phyloP scores from a whole-genome alignment of 805 yeast genomes.

The Suhomyces prunicola region DNA sequence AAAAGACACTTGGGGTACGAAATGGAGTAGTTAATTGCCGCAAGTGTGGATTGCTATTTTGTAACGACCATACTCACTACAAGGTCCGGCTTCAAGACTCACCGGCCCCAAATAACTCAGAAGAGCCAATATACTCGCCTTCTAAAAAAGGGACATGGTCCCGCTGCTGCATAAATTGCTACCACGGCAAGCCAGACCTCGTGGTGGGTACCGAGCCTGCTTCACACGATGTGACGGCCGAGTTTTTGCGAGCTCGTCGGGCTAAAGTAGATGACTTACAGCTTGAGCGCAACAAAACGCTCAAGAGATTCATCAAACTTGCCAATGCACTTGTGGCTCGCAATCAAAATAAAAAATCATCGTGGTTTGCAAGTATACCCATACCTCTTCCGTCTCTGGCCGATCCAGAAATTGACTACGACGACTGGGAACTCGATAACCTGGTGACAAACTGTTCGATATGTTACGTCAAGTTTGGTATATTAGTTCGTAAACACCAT shows the following conservation, averaged over 20 bases:
- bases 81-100: constrained; percentile 24
- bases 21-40: constrained; percentile 68
- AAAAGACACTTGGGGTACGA: constrained; percentile 43
- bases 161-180: constrained; percentile 67
- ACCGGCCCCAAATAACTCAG: not conserved
- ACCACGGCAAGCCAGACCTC: constrained; percentile 51
- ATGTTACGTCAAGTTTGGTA: constrained; percentile 57
- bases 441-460: constrained; percentile 54
- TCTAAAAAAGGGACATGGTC: constrained; percentile 57
- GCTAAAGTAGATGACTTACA: constrained; percentile 45
- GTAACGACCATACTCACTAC: constrained; percentile 60
- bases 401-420: not conserved
- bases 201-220: constrained; percentile 40
- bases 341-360: constrained; percentile 5
- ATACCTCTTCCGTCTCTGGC: not conserved
- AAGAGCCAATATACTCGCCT: constrained; percentile 17
- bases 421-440: constrained; percentile 57
- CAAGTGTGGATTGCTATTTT: constrained; percentile 70
- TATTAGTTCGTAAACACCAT: constrained; percentile 75
- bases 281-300: constrained; percentile 55
- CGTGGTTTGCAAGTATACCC: not conserved
- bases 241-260: constrained; percentile 43
- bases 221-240: constrained; percentile 41
- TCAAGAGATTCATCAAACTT: constrained; percentile 53
- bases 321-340: constrained; percentile 23